Evolutionary conservation across 208 protist genomes (phyloP), one percentile per base, ranked within the genome.

Genomic region (Leishmania turanica): DNA sequence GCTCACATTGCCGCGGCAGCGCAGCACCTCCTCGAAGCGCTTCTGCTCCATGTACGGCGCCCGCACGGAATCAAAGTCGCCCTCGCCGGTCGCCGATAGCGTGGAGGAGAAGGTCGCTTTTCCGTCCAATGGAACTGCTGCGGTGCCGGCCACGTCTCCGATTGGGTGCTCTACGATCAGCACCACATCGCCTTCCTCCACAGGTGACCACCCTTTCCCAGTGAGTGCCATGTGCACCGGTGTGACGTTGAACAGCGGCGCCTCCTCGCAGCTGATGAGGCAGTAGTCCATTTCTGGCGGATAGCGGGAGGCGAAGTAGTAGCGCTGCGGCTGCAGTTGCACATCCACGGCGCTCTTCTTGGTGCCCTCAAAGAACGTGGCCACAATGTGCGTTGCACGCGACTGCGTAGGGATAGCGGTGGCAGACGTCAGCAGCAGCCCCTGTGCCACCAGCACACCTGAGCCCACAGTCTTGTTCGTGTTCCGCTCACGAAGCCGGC

Each of bases 261-360:
- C 78, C 83, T 92, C 82, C 40, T 97, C 93, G 80, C 93, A 95
- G 6, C 88, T 89, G n/a, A 98, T 87, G 70, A 98, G 75, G 82
- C 92, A 97, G 91, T 98, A 98, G 70, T 97, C 92, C 88, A 98
- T 93, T 85, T 97, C 90, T 15, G 93, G 91, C 19, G 96, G 96
- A 81, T 94, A 97, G 42, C 84, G 79, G 0, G 93, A 89, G 24
- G 88, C 75, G 74, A 98, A 98, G 78, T 90, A 98, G 75, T 89
- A 89, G 60, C 88, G 77, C 56, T 93, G 72, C 5, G 96, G 96
- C 69, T 92, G 84, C 27, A 98, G 80, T 51, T 78, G 84, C 27
- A 91, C 94, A 42, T 92, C 85, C 1, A 98, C 82, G 1, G 89
- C 64, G 15, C 65, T 86, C 81, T 98, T 97, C 83, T 98, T 98